phyloP scores from a whole-genome alignment of 2,329 filamentous ascomycete species.

The Neophaeococcomyces mojaviensis region DNA sequence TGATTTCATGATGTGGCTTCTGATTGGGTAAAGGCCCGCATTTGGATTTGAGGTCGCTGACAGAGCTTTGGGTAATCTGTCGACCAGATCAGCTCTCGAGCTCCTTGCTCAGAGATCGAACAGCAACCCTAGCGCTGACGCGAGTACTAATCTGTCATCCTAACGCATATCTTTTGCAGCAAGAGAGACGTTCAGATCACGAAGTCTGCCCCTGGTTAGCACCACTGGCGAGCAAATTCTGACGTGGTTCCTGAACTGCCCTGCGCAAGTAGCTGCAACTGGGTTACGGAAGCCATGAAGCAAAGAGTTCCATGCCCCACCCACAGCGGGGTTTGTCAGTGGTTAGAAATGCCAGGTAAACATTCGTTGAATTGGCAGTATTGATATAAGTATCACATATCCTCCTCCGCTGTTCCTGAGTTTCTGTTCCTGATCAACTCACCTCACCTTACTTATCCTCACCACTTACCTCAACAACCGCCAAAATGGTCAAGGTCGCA shows the following conservation, averaged over 20 bases:
- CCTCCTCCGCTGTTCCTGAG: neutral
- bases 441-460: neutral
- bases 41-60: slow-evolving; percentile 8
- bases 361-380: neutral
- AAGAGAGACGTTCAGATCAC: too few relatives aligned
- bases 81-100: neutral
- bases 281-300: neutral
- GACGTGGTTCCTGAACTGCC: too few relatives aligned
- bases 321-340: neutral
- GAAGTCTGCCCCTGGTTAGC: too few relatives aligned
- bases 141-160: neutral
- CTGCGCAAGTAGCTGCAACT: too few relatives aligned
- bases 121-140: neutral
- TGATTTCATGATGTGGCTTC: neutral
- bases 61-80: slow-evolving; percentile 5
- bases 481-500: slow-evolving; percentile 57
- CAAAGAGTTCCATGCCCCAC: neutral
- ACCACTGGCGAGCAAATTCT: too few relatives aligned
- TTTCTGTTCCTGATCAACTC: neutral
- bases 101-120: neutral
- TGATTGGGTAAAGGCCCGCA: neutral
- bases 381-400: slow-evolving; percentile 1
- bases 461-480: slow-evolving; percentile 1
- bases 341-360: neutral
- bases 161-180: too few relatives aligned